Conservation (phyloP, 257 asterid species). For the Cordia subcordata region DNA sequence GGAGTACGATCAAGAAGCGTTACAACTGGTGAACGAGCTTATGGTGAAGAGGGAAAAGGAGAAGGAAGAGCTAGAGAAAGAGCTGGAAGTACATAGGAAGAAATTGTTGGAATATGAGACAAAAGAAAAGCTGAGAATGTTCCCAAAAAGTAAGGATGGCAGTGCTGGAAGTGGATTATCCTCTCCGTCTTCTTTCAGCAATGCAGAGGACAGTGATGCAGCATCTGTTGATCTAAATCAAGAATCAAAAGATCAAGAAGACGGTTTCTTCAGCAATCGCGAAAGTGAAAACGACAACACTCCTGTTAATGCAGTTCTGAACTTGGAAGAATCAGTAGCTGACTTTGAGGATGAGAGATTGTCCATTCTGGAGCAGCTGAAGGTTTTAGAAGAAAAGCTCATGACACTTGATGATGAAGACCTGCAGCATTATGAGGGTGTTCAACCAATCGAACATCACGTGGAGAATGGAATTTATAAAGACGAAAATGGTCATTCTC, state of each 20-base stretch:
- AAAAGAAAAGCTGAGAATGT: conserved; percentile 46
- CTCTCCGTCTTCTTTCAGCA: conserved; percentile 72
- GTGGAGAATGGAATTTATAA: conserved; percentile 1
- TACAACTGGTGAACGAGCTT: conserved; percentile 86
- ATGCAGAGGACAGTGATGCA: conserved; percentile 80
- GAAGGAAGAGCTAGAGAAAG: conserved; percentile 74
- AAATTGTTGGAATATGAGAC: conserved; percentile 59
- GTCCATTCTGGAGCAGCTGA: conserved; percentile 82
- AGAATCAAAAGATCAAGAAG: conserved; percentile 57
- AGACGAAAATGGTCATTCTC: conserved; percentile 10
- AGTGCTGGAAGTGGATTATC: conserved; percentile 64
- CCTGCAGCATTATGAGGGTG: conserved; percentile 38
- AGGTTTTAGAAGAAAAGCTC: conserved; percentile 79
- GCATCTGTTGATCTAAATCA: conserved; percentile 68
- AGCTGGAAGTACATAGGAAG: conserved; percentile 53
- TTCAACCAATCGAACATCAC: conserved; percentile 19
- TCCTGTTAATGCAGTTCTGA: conserved; percentile 55
- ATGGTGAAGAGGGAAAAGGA: conserved; percentile 95
- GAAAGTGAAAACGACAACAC: conserved; percentile 40
- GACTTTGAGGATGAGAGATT: conserved; percentile 88
- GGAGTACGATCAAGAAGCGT: conserved; percentile 95
- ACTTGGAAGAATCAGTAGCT: conserved; percentile 75
- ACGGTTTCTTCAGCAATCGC: conserved; percentile 31
- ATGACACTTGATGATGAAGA: conserved; percentile 49
- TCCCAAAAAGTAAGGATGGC: conserved; percentile 53